Evolutionary conservation across 2,329 filamentous ascomycete species (phyloP).

Genomic region (Diplodia mutila): DNA sequence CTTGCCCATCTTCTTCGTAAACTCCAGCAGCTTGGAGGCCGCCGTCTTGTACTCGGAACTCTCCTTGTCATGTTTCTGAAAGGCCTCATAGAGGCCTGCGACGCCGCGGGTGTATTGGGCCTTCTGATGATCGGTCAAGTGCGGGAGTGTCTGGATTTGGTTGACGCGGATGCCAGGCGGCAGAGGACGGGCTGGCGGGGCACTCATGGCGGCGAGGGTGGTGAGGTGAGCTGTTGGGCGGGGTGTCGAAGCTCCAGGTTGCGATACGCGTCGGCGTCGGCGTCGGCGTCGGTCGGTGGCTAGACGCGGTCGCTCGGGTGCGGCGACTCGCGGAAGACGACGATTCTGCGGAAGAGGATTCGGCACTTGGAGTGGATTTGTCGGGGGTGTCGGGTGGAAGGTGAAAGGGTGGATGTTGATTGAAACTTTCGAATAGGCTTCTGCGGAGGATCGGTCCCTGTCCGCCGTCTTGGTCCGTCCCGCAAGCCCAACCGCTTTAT

Average conservation of each 20-base stretch:
- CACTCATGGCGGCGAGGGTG: constrained; percentile 16
- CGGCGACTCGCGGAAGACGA: not conserved
- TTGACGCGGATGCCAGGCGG: constrained; percentile 51
- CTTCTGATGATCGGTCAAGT: constrained; percentile 58
- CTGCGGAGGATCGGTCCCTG: constrained; percentile 21
- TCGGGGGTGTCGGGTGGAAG: too few species aligned
- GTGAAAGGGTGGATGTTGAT: constrained; percentile 15
- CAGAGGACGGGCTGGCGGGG: constrained; percentile 3
- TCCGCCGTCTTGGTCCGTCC: not conserved
- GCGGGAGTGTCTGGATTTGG: constrained; percentile 56
- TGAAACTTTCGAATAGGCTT: constrained; percentile 26
- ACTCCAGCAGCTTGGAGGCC: constrained; percentile 55
- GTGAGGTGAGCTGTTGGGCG: not conserved
- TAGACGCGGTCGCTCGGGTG: not conserved
- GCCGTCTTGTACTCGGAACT: constrained; percentile 55
- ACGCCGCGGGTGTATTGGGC: constrained; percentile 59
- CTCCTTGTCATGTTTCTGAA: constrained; percentile 54
- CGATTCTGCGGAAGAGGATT: too few species aligned
- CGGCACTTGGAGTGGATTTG: not conserved
- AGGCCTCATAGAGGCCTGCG: constrained; percentile 57
- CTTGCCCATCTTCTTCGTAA: constrained; percentile 25
- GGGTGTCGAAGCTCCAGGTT: not conserved
- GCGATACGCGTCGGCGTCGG: constrained; percentile 6
- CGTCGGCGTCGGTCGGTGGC: not conserved
- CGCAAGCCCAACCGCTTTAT: not conserved